Evolutionary conservation across 176 grass and related monocot genomes (phyloP), one percentile per base, ranked within the genome.

Genomic region (Avena eriantha): DNA sequence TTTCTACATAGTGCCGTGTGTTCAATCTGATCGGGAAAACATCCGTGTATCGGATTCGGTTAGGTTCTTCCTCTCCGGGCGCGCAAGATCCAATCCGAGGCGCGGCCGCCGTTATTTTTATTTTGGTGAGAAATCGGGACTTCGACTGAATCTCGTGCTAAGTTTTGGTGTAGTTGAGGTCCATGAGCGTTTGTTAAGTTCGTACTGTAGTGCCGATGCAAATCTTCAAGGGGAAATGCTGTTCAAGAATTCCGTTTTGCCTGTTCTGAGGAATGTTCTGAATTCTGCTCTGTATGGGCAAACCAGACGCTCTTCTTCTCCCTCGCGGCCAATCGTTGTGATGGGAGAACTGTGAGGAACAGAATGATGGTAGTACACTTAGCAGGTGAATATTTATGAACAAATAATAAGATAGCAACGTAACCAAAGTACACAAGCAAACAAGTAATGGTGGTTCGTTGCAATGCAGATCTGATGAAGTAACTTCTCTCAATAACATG

Each of bases 11-110:
- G 45, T 77, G 9, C 73, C 47, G 46, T 29, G 9, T 17, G 11
- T 55, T 55, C 16, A 11, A 35, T 71, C 18, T 43, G 3, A 6
- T 6, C 26, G 8, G 1, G 49, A 9, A 0, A 12, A 34, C 24
- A 2, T 31, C 24, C 49, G 8, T 77, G 0, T 33, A 19, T 55
- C 49, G 3, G 26, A 49, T 21, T 33, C 73, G 73, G 55, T 55
- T 77, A 21, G 73, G 49, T 55, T 55, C 14, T 21, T 13, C 18
- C 39, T n/a, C 39, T n/a, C 0, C 19, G 19, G 41, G 36, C 9
- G 73, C 73, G 48, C 73, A 34, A 77, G 73, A 77, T 77, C 73
- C 73, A 77, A 33, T 12, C 73, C 73, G 50, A 35, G 49, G 48
- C 8, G 49, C 49, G 3, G 24, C 73, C 73, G 16, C 47, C 49